Percentiles rank a stretch among this genome's conserved stretches.
phyloP scores from a whole-genome alignment of 306 rosid genomes.

The Cicer bijugum region DNA sequence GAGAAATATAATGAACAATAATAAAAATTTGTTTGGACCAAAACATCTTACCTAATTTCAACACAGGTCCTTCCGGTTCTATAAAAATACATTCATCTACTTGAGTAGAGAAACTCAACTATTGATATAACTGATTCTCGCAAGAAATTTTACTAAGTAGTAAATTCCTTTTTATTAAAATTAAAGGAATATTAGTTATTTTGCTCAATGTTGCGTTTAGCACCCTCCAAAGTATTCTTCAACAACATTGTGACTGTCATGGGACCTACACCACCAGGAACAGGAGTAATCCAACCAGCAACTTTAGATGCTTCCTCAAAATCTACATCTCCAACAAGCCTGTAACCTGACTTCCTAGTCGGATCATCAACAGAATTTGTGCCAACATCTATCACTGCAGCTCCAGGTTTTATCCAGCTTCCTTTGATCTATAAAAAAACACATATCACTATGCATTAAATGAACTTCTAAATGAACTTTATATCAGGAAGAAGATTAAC shows the following conservation, averaged over 20 bases:
- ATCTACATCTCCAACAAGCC: slow-evolving; percentile 93
- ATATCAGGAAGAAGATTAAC: slow-evolving; percentile 21
- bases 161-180: slow-evolving; percentile 23
- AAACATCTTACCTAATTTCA: slow-evolving; percentile 18
- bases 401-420: slow-evolving; percentile 93
- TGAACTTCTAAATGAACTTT: slow-evolving; percentile 10
- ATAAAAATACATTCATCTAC: slow-evolving; percentile 40
- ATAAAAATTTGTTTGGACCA: neutral
- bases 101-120: slow-evolving; percentile 14
- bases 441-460: slow-evolving; percentile 28
- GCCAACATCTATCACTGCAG: slow-evolving; percentile 92
- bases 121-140: slow-evolving; percentile 32
- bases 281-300: slow-evolving; percentile 92
- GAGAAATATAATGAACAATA: neutral
- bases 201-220: slow-evolving; percentile 61
- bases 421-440: slow-evolving; percentile 67
- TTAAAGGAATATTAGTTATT: slow-evolving; percentile 40
- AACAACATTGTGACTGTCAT: slow-evolving; percentile 93
- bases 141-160: slow-evolving; percentile 5
- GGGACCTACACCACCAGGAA: slow-evolving; percentile 96
- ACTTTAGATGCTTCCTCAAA: slow-evolving; percentile 80
- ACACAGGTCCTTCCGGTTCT: neutral
- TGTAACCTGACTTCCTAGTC: slow-evolving; percentile 76
- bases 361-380: slow-evolving; percentile 84
- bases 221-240: slow-evolving; percentile 83